These are phyloP conservation scores for Striga asiatica DNA, from an alignment of 257 asterid genomes.

Conservation along the genomic window DNA sequence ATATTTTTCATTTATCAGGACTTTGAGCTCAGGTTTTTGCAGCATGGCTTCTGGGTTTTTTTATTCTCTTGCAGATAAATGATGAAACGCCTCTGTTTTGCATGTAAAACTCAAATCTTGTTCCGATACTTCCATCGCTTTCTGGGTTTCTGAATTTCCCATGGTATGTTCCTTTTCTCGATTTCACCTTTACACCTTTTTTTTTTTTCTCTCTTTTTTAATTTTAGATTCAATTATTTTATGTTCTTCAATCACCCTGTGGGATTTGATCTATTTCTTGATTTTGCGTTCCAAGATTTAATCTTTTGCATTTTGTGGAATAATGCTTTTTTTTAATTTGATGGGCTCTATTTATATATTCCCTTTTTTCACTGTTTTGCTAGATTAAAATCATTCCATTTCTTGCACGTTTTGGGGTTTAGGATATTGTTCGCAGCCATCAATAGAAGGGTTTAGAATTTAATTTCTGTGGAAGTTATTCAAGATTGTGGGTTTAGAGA, in stretches of 20 bases:
- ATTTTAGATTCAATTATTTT: not conserved
- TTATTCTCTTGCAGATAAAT: constrained; percentile 17
- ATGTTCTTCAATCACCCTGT: constrained; percentile 17
- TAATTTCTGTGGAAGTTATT: constrained; percentile 8
- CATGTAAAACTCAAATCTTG: constrained; percentile 30
- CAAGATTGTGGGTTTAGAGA: constrained; percentile 8
- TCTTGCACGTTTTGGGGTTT: constrained; percentile 20
- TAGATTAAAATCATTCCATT: constrained; percentile 24
- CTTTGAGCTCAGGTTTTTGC: constrained; percentile 32
- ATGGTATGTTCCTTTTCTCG: constrained; percentile 15
- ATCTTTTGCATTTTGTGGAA: constrained; percentile 17
- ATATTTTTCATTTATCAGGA: constrained; percentile 11
- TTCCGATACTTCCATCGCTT: not conserved
- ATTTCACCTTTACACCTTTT: not conserved
- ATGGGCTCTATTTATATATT: constrained; percentile 1
- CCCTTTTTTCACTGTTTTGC: not conserved
- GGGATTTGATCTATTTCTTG: constrained; percentile 23
- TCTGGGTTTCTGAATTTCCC: constrained; percentile 19
- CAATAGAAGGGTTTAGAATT: constrained; percentile 22
- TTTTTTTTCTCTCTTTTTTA: no score
- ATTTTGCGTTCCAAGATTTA: constrained; percentile 12
- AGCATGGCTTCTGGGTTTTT: constrained; percentile 32
- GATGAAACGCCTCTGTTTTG: constrained; percentile 22
- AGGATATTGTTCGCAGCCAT: constrained; percentile 17
- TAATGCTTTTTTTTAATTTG: constrained; percentile 19